Evolutionary conservation across 2,329 filamentous ascomycete genomes (phyloP).

Genomic region (Xylaria sp.): DNA sequence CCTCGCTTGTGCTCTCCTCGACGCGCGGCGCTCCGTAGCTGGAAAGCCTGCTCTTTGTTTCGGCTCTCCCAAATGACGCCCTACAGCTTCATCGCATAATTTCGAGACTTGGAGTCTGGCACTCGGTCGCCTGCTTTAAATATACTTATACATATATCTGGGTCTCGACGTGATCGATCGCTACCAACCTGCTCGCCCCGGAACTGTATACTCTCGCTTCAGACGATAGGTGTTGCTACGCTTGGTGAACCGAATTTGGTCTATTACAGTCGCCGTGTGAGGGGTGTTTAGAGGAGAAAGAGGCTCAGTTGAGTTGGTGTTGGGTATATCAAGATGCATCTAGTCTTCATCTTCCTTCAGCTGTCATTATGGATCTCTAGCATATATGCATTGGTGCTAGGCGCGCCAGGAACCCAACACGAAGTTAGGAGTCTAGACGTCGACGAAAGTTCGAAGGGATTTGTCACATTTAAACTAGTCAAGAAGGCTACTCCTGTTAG

Average conservation of each 20-base stretch:
- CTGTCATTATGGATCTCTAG: slow-evolving; percentile 55
- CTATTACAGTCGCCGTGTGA: background rate
- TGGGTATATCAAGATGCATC: slow-evolving; percentile 38
- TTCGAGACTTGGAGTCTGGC: slow-evolving; percentile 41
- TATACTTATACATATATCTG: slow-evolving; percentile 10
- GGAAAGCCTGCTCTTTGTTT: slow-evolving; percentile 24
- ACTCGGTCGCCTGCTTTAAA: slow-evolving; percentile 35
- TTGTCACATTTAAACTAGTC: slow-evolving; percentile 50
- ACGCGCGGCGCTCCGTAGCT: background rate
- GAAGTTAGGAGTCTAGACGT: slow-evolving; percentile 23
- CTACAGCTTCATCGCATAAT: slow-evolving; percentile 37
- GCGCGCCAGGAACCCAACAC: slow-evolving; percentile 5
- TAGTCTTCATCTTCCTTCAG: slow-evolving; percentile 46
- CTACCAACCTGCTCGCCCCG: slow-evolving; percentile 5
- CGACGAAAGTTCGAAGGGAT: slow-evolving; percentile 29
- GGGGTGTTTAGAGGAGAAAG: slow-evolving; percentile 18
- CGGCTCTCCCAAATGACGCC: slow-evolving; percentile 33
- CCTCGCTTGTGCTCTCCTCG: slow-evolving; percentile 23
- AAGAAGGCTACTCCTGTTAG: slow-evolving; percentile 46
- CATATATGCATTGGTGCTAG: slow-evolving; percentile 56
- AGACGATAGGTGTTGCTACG: slow-evolving; percentile 11
- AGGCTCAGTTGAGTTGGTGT: slow-evolving; percentile 20
- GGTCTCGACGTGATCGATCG: slow-evolving; percentile 25
- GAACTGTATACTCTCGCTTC: slow-evolving; percentile 13
- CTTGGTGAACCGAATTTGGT: slow-evolving; percentile 1